Evolutionary conservation across 2,329 filamentous ascomycete species (phyloP).

Genomic region (Zalaria obscura): DNA sequence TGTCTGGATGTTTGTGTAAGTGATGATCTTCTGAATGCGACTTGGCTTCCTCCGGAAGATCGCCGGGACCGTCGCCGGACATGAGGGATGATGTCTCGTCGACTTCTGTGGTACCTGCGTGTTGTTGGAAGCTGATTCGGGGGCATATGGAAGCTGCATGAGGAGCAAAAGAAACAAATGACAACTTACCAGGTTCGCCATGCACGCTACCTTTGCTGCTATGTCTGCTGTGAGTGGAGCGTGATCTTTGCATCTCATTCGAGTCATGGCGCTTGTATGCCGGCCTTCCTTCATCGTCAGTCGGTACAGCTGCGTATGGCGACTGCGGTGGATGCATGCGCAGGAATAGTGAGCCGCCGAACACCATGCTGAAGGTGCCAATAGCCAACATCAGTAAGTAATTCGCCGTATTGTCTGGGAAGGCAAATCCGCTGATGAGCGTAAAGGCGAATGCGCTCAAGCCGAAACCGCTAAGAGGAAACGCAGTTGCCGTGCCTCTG

Average conservation of each 20-base stretch:
- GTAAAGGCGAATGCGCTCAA: constrained; percentile 96
- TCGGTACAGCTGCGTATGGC: constrained; percentile 43
- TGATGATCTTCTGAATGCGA: constrained; percentile 51
- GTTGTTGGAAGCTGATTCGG: constrained; percentile 2
- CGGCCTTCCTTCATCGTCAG: constrained; percentile 29
- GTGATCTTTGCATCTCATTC: constrained; percentile 32
- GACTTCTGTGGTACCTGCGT: constrained; percentile 22
- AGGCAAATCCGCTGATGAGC: constrained; percentile 57
- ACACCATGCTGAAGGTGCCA: constrained; percentile 63
- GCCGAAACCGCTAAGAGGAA: constrained; percentile 84
- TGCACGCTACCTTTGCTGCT: constrained; percentile 21
- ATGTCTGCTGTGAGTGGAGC: constrained; percentile 30
- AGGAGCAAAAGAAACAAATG: constrained; percentile 1
- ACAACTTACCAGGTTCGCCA: constrained; percentile 52
- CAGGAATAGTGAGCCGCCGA: constrained; percentile 73
- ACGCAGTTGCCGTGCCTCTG: constrained; percentile 84
- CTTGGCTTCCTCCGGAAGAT: constrained; percentile 31
- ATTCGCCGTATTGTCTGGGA: constrained; percentile 68
- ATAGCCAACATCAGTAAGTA: constrained; percentile 69
- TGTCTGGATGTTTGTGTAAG: constrained; percentile 66
- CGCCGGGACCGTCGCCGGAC: constrained; percentile 37
- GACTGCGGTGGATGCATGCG: constrained; percentile 50
- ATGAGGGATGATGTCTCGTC: constrained; percentile 75
- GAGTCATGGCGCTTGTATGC: constrained; percentile 28
- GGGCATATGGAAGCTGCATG: background rate